Percentiles rank a stretch among this genome's conserved stretches.
phyloP scores from a whole-genome alignment of 306 rosid species.

The Prunus dulcis region DNA sequence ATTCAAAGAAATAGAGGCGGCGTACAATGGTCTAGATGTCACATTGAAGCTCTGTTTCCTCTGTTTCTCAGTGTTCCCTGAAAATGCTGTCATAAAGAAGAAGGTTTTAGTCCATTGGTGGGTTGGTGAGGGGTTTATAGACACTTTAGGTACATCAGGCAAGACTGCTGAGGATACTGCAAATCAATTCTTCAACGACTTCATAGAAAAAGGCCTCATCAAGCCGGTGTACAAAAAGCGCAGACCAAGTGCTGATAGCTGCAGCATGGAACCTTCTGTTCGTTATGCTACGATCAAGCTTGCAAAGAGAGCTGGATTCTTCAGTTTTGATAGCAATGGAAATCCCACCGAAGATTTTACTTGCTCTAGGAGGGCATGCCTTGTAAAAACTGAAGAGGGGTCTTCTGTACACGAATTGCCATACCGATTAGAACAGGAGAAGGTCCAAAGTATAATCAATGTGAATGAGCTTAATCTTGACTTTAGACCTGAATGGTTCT shows the following conservation, averaged over 20 bases:
- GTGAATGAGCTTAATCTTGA: conserved; percentile 18
- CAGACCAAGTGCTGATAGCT: conserved; percentile 16
- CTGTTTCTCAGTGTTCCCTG: conserved; percentile 28
- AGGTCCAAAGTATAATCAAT: conserved; percentile 12
- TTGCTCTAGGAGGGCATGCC: background rate
- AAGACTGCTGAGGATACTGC: background rate
- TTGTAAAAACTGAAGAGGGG: conserved; percentile 8
- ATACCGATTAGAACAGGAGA: background rate
- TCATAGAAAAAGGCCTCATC: background rate
- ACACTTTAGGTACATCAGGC: background rate
- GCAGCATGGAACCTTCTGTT: background rate
- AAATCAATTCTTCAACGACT: background rate
- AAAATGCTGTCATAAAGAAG: conserved; percentile 16
- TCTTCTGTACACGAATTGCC: conserved; percentile 2
- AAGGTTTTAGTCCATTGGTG: conserved; percentile 27
- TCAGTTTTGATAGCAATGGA: background rate
- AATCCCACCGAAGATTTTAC: conserved; percentile 13
- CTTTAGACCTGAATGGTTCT: conserved; percentile 15
- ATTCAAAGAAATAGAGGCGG: background rate
- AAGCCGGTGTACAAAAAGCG: conserved; percentile 3
- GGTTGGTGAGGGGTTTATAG: conserved; percentile 25
- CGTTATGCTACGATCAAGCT: background rate
- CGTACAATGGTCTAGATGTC: background rate
- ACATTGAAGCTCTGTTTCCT: background rate
- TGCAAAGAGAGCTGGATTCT: background rate